A percentile compares a stretch with the other conserved stretches of the same genome.
Conservation (phyloP, 495 filamentous ascomycete genomes). For the Pyronema omphalodes region DNA sequence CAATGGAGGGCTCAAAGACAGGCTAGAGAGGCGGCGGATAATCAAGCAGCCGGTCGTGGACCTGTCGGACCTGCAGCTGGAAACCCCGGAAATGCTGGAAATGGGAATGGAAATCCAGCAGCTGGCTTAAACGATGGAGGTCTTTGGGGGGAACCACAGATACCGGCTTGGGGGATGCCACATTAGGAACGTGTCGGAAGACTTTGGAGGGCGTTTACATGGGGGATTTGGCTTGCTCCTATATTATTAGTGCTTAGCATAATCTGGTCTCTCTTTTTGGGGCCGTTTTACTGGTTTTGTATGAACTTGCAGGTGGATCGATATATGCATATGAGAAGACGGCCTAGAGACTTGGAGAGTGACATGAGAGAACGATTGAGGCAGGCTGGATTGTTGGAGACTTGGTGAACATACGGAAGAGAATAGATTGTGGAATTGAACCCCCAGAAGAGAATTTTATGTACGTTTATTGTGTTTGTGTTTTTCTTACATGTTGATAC, state of each 20-base stretch:
- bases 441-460: too few species aligned
- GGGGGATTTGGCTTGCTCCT: not conserved
- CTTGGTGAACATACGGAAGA: too few species aligned
- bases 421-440: too few species aligned
- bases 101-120: not conserved
- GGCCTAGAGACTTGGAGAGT: too few species aligned
- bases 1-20: constrained; percentile 51
- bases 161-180: constrained; percentile 17
- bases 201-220: too few species aligned
- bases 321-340: too few species aligned
- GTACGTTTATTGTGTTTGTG: too few species aligned
- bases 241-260: not conserved
- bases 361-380: not conserved
- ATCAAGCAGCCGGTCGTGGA: not conserved
- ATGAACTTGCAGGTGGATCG: not conserved
- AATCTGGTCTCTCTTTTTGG: not conserved
- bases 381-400: too few species aligned
- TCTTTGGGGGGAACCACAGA: constrained; percentile 6
- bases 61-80: not conserved
- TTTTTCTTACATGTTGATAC: too few species aligned
- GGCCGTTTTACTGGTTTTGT: not conserved
- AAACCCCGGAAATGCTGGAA: not conserved
- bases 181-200: constrained; percentile 6
- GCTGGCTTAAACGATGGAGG: not conserved
- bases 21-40: constrained; percentile 8